Conservation (phyloP, 225 moss, liverwort and hornwort genomes). For the Polytrichum formosum region DNA sequence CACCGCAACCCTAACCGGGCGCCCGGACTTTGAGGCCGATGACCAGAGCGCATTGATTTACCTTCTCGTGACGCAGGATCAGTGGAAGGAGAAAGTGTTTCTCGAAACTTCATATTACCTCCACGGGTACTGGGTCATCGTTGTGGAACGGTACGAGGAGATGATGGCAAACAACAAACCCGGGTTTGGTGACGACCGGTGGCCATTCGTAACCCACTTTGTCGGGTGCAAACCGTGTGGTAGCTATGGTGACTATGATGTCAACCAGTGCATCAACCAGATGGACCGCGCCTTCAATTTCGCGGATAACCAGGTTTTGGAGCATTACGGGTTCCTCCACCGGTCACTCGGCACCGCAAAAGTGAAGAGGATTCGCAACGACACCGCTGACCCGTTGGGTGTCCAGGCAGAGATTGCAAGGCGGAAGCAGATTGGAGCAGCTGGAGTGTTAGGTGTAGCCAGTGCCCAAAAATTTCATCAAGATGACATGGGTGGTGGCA, state of each 20-base stretch:
- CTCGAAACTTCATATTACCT: constrained; percentile 42
- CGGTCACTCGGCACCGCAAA: constrained; percentile 24
- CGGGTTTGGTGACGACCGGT: constrained; percentile 34
- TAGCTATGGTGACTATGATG: constrained; percentile 18
- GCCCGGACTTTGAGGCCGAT: constrained; percentile 46
- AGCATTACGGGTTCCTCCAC: constrained; percentile 42
- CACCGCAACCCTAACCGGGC: constrained; percentile 17
- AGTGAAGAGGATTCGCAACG: constrained; percentile 35
- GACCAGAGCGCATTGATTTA: constrained; percentile 39
- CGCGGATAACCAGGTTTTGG: constrained; percentile 41
- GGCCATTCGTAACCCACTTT: constrained; percentile 54
- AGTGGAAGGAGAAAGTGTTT: constrained; percentile 37
- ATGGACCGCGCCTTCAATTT: constrained; percentile 61
- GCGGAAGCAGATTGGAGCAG: too few species aligned
- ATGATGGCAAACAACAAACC: constrained; percentile 40
- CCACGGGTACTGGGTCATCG: constrained; percentile 51
- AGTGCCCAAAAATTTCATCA: too few species aligned
- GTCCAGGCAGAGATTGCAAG: background rate
- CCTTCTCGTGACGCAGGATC: constrained; percentile 15
- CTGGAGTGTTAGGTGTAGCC: too few species aligned
- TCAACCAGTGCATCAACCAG: constrained; percentile 32
- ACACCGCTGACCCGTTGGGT: constrained; percentile 28
- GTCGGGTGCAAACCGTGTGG: constrained; percentile 47
- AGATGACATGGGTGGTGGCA: too few species aligned
- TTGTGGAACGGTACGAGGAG: constrained; percentile 42